These are phyloP conservation scores for Vaccinium macrocarpon DNA, from an alignment of 148 eudicot genomes.

Conservation along the genomic window DNA sequence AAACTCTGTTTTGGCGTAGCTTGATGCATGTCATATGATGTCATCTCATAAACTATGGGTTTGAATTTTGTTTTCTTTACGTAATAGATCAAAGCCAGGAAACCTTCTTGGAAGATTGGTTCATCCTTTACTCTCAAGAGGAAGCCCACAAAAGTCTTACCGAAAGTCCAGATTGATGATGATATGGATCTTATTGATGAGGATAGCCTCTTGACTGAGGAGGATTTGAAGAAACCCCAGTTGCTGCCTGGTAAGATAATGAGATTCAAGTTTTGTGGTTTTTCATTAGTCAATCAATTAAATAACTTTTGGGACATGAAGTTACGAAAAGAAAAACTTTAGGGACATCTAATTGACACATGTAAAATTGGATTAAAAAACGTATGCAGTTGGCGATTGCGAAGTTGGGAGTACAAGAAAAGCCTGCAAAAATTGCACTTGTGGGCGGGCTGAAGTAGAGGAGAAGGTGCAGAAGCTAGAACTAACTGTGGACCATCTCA, in stretches of 20 bases:
- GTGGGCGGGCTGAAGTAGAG: constrained; percentile 95
- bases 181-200: constrained; percentile 90
- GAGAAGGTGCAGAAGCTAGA: constrained; percentile 74
- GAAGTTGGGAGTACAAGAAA: constrained; percentile 82
- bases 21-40: background rate
- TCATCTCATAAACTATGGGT: background rate
- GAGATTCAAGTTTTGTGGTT: background rate
- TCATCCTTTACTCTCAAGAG: constrained; percentile 78
- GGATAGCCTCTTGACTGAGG: constrained; percentile 86
- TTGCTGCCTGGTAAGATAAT: constrained; percentile 46
- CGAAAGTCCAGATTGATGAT: constrained; percentile 65
- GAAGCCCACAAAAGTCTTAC: constrained; percentile 52
- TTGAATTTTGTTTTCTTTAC: background rate
- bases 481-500: constrained; percentile 66
- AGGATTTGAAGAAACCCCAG: constrained; percentile 81
- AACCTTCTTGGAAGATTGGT: constrained; percentile 87
- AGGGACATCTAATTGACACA: background rate
- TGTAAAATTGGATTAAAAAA: background rate
- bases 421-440: constrained; percentile 93
- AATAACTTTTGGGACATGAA: background rate
- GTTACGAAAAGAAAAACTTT: background rate
- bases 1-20: background rate
- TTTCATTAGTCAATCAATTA: background rate
- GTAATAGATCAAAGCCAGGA: constrained; percentile 54
- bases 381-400: constrained; percentile 64